These are phyloP conservation scores for Lobosporangium transversale DNA, from an alignment of 192 early-diverging fungal genomes.

Conservation along the genomic window DNA sequence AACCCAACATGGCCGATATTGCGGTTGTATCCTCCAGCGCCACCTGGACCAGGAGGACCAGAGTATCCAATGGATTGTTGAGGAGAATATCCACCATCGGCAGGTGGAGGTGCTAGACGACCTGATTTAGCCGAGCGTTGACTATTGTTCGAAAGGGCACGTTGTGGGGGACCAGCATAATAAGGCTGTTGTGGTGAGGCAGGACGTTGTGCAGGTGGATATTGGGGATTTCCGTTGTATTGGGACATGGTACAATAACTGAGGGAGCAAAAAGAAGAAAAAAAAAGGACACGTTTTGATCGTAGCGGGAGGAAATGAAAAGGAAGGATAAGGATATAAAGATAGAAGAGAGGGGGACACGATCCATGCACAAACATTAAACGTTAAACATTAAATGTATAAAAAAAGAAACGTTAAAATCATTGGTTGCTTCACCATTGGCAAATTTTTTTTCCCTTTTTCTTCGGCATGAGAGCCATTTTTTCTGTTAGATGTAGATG, in stretches of 20 bases:
- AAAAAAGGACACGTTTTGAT: too few relatives aligned
- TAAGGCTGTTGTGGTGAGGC: slow-evolving; percentile 24
- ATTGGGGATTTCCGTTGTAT: slow-evolving; percentile 12
- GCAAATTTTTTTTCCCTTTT: too few relatives aligned
- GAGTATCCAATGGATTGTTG: slow-evolving; percentile 13
- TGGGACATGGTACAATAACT: slow-evolving; percentile 3
- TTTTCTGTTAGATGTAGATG: too few relatives aligned
- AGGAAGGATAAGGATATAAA: too few relatives aligned
- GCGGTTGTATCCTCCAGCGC: slow-evolving; percentile 17
- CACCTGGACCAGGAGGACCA: slow-evolving; percentile 9
- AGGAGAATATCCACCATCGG: background rate
- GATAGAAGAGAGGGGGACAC: too few relatives aligned
- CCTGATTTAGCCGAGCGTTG: slow-evolving; percentile 31
- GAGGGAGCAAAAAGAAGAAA: too few relatives aligned
- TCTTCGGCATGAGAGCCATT: too few relatives aligned
- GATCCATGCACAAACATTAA: too few relatives aligned
- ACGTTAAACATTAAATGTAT: too few relatives aligned
- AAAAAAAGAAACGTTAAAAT: too few relatives aligned
- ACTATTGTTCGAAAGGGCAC: slow-evolving; percentile 14
- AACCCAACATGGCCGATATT: slow-evolving; percentile 7
- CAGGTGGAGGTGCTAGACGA: background rate
- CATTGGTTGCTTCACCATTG: too few relatives aligned
- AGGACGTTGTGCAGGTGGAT: slow-evolving; percentile 9
- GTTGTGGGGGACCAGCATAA: slow-evolving; percentile 37
- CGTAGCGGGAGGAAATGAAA: too few relatives aligned